These are phyloP conservation scores for Boletus sp. DNA, from an alignment of 1,284 basidiomycete genomes.

Conservation along the genomic window DNA sequence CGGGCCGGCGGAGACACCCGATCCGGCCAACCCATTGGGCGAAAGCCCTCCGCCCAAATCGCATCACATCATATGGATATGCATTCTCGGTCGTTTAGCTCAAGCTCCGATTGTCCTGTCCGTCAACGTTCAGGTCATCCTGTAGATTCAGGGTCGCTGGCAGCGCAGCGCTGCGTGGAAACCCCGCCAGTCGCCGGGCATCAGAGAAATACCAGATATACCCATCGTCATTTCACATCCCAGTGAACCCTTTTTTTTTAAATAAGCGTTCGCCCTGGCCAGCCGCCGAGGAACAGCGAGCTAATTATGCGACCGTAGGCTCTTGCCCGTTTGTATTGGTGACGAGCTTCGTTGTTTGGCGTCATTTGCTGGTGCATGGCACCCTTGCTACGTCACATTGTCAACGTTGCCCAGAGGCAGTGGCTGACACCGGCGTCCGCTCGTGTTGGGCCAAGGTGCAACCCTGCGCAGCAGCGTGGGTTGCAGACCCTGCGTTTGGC, in stretches of 20 bases:
- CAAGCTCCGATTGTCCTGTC: conserved; percentile 31
- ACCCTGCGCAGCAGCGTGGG: conserved; percentile 27
- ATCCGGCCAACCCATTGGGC: conserved; percentile 12
- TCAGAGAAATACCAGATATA: conserved; percentile 21
- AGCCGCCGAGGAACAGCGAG: conserved; percentile 10
- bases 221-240: conserved; percentile 18
- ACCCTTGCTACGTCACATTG: conserved; percentile 17
- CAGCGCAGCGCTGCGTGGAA: conserved; percentile 26
- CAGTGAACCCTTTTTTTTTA: background rate
- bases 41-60: conserved; percentile 34
- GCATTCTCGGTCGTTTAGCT: conserved; percentile 23
- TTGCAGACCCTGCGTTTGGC: conserved; percentile 7
- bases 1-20: conserved; percentile 13
- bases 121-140: conserved; percentile 10
- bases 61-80: conserved; percentile 30
- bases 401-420: conserved; percentile 13
- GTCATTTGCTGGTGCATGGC: background rate
- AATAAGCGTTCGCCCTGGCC: background rate
- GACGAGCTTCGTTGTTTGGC: background rate
- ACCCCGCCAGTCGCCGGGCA: conserved; percentile 18
- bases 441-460: conserved; percentile 6
- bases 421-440: conserved; percentile 17
- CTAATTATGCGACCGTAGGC: conserved; percentile 20
- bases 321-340: conserved; percentile 9
- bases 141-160: conserved; percentile 32